Evolutionary conservation across 306 rosid species (phyloP), one percentile per base, ranked within the genome.

Genomic region (Quercus mongolica): DNA sequence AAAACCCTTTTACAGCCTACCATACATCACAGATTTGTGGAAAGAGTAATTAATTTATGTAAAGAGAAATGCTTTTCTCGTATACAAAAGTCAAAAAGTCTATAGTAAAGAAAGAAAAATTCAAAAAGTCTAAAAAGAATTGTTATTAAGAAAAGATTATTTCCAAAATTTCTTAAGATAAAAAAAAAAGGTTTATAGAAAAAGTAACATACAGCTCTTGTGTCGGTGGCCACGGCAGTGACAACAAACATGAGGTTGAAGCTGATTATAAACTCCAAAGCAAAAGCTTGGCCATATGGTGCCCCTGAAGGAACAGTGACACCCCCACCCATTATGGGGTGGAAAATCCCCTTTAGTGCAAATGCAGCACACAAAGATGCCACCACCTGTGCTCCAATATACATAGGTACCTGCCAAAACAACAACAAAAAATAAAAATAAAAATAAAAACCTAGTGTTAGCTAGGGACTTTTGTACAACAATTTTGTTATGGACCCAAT

Each of bases 211-310:
- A 95, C 97, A 49, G 96, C 97, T 81, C 95, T 86, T 1, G 95
- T 91, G 81, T 91, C 97, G 69, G 96, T 95, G 82, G 99, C 97
- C 0, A 95, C 96, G 0, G 89, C 99, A n/a, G 99, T 95, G 85
- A 90, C 87, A 64, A 92, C 97, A 58, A 95, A 95, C 98, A 92
- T 95, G 84, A 95, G 97, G 84, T 91, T 92, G 81, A 92, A 95
- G 80, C 79, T 78, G 79, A 92, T 95, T 68, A 92, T 86, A 79
- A 92, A 89, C 75, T 91, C 98, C 41, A 92, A 73, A 75, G 92
- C 91, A 83, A 94, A 92, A 80, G 97, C 94, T 78, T 91, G 94
- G 1, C 88, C 91, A 75, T 86, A 80, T 77, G 82, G 87, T 11
- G 54, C 1, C 46, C 86, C 94, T 0, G 96, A 87, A 86, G 97